Base-by-base conservation (phyloP, 164 flowering plant species). In the Vitis rupestris region DNA sequence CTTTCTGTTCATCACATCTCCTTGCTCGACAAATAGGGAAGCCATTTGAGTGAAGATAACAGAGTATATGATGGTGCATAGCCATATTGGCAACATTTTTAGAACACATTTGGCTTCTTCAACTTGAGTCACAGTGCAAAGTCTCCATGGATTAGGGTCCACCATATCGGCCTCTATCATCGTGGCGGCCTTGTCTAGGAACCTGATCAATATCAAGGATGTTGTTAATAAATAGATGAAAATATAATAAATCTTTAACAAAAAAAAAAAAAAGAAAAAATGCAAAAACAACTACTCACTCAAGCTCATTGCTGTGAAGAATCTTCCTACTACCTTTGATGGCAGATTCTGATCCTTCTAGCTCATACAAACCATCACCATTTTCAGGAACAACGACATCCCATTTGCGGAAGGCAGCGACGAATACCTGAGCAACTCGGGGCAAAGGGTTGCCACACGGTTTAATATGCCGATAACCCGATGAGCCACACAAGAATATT, bases 1-100 rank as follows among this genome's bases (percentile, higher is more conserved):
- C n/a, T 50, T 4, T 49, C 85, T 37, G 60, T 85, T 67, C 98
- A 94, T 94, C 13, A 80, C 87, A 9, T 78, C 92, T 1, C 98
- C 98, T 83, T 94, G 98, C 73, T 90, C 95, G 4, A 94, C 97
- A 51, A 94, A 94, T 10, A 94, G 84, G 30, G 98, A 94, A 10
- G 97, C 97, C 98, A 94, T 94, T 71, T 94, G 98, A 3, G 98
- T 89, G 84, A 90, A 94, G 67, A 89, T 78, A 0, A 92, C 98
- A 0, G 95, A 92, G 81, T 94, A 94, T 9, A 92, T 87, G 62
- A 94, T 90, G 4, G 98, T 94, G 86, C 98, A 94, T 9, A 86
- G 79, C 97, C 97, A 94, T 12, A 94, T 86, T 0, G 97, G 95
- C 11, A 90, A 59, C 87, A 92, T 80, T 66, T 80, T 87, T 14